These are phyloP conservation scores for Cardamine occulta DNA, from an alignment of 345 rosid genomes.

Conservation along the genomic window DNA sequence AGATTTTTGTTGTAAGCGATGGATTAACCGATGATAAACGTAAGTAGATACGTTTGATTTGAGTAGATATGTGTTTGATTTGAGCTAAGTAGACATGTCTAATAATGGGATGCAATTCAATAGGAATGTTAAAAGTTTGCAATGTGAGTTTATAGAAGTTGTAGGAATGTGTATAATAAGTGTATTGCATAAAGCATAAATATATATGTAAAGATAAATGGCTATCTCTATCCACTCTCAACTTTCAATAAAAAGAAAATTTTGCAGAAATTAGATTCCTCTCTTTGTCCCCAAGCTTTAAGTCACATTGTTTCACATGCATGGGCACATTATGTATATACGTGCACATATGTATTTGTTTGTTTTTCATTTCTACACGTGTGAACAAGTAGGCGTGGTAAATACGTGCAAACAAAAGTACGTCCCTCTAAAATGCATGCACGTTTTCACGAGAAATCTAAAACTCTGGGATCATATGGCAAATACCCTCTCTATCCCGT, in stretches of 20 bases:
- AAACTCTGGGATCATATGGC: not conserved
- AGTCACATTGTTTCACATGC: constrained; percentile 40
- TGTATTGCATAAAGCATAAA: constrained; percentile 20
- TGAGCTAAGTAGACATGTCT: no score
- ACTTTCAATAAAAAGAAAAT: constrained; percentile 25
- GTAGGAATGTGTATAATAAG: not conserved
- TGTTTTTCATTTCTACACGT: not conserved
- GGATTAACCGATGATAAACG: not conserved
- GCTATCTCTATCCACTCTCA: constrained; percentile 13
- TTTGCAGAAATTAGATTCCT: constrained; percentile 31
- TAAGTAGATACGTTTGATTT: not conserved
- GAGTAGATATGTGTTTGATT: no score
- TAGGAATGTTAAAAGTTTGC: not conserved
- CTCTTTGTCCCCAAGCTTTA: constrained; percentile 35
- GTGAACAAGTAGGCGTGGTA: not conserved
- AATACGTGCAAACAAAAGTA: not conserved
- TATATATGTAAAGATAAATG: constrained; percentile 7
- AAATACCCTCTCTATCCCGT: no score
- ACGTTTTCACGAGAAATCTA: not conserved
- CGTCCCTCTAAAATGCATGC: not conserved
- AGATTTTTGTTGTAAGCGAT: not conserved
- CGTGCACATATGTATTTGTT: constrained; percentile 21
- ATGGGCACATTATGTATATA: constrained; percentile 21
- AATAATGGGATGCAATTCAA: not conserved
- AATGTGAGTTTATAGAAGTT: not conserved